phyloP scores from a whole-genome alignment of 2,329 filamentous ascomycete genomes.

The Phaeosphaeriaceae sp. region DNA sequence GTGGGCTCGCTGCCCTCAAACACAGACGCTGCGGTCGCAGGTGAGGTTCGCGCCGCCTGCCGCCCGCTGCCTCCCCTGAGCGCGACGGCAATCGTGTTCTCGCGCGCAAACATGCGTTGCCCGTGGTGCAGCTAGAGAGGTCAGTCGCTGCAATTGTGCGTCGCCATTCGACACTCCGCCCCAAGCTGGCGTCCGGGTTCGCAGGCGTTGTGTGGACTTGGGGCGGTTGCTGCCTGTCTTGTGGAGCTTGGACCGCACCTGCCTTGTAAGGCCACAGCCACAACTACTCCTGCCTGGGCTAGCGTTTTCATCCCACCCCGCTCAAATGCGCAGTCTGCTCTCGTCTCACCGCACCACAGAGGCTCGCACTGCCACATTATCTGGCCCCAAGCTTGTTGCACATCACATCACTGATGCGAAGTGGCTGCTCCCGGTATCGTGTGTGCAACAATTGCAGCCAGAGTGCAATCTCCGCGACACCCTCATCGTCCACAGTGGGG shows the following conservation, averaged over 20 bases:
- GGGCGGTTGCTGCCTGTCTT: slow-evolving; percentile 24
- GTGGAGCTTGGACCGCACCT: slow-evolving; percentile 5
- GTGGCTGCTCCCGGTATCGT: slow-evolving; percentile 17
- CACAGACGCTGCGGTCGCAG: slow-evolving; percentile 10
- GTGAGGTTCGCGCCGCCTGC: slow-evolving; percentile 15
- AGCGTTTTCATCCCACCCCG: slow-evolving; percentile 12
- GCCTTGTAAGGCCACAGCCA: slow-evolving; percentile 17
- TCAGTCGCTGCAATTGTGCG: slow-evolving; percentile 12
- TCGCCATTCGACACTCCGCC: slow-evolving; percentile 26
- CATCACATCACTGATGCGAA: slow-evolving; percentile 8
- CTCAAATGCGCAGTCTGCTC: slow-evolving; percentile 28
- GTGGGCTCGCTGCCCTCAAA: slow-evolving; percentile 14
- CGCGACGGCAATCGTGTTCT: slow-evolving; percentile 26
- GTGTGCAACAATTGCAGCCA: slow-evolving; percentile 10
- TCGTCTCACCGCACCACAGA: slow-evolving; percentile 29
- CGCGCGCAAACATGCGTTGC: slow-evolving; percentile 4
- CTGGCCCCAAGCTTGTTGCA: slow-evolving; percentile 12
- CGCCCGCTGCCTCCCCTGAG: slow-evolving; percentile 29
- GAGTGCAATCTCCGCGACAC: slow-evolving; percentile 6
- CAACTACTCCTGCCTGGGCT: slow-evolving; percentile 24
- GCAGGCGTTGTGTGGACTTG: slow-evolving; percentile 19
- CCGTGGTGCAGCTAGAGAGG: slow-evolving; percentile 18
- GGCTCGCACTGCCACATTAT: slow-evolving; percentile 32
- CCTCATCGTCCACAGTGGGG: not conserved
- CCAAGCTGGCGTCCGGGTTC: slow-evolving; percentile 23